Evolutionary conservation across 2,329 filamentous ascomycete species (phyloP).

Genomic region (Stemphylium vesicarium): DNA sequence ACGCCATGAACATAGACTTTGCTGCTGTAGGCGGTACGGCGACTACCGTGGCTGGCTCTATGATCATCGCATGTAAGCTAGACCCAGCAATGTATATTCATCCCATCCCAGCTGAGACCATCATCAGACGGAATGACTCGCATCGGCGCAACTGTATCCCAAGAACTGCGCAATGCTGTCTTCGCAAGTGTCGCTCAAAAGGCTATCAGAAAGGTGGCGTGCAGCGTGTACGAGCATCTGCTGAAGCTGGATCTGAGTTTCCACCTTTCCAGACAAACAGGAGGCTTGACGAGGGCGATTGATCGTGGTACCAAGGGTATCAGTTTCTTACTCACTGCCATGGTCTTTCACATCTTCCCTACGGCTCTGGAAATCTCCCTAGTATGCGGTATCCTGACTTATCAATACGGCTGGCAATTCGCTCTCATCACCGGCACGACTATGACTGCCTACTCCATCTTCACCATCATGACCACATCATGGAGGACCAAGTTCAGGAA

Average conservation of each 20-base stretch:
- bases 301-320: conserved; percentile 98
- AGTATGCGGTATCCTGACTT: conserved; percentile 95
- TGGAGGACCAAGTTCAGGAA: conserved; percentile 97
- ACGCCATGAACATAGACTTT: conserved; percentile 96
- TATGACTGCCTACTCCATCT: conserved; percentile 94
- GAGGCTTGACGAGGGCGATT: conserved; percentile 89
- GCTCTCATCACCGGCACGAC: conserved; percentile 88
- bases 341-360: conserved; percentile 97
- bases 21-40: conserved; percentile 85
- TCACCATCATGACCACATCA: conserved; percentile 94
- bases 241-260: conserved; percentile 90
- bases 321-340: conserved; percentile 93
- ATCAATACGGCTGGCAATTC: conserved; percentile 91
- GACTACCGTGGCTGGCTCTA: conserved; percentile 84
- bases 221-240: conserved; percentile 91
- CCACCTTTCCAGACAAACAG: conserved; percentile 92
- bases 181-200: conserved; percentile 98
- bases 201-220: conserved; percentile 87
- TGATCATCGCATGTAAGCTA: conserved; percentile 81
- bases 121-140: conserved; percentile 76
- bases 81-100: conserved; percentile 14
- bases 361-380: conserved; percentile 92
- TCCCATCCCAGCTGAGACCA: conserved; percentile 21
- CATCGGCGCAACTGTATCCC: conserved; percentile 86
- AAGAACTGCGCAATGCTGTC: conserved; percentile 92